Conservation (phyloP, 192 early-diverging fungal species). For the Coemansia sp. region DNA sequence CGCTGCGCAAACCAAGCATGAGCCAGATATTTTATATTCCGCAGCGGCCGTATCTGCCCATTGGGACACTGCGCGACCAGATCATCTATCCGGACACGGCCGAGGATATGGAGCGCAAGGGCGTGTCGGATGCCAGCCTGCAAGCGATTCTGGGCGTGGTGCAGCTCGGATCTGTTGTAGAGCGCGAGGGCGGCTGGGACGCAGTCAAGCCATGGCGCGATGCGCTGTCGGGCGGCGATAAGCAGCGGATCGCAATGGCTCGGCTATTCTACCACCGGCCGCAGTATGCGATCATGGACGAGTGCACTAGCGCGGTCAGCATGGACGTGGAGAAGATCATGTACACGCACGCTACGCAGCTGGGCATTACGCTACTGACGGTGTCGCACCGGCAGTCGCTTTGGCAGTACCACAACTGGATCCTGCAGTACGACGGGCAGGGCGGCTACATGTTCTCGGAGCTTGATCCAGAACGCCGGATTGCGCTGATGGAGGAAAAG, state of each 20-base stretch:
- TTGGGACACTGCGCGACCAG: constrained; percentile 94
- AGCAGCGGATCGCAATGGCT: constrained; percentile 94
- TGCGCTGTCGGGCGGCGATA: constrained; percentile 95
- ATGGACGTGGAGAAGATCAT: constrained; percentile 93
- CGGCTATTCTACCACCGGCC: constrained; percentile 96
- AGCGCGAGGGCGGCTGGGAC: constrained; percentile 89
- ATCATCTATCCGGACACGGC: constrained; percentile 93
- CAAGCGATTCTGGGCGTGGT: constrained; percentile 77
- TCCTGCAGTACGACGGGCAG: constrained; percentile 93
- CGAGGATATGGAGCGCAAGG: constrained; percentile 68
- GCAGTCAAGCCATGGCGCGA: constrained; percentile 84
- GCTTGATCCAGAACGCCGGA: constrained; percentile 79
- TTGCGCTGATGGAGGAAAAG: constrained; percentile 91
- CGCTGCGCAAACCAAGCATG: constrained; percentile 67
- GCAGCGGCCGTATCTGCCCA: constrained; percentile 93
- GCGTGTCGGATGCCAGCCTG: constrained; percentile 74
- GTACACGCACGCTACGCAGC: constrained; percentile 72
- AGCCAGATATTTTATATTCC: constrained; percentile 97
- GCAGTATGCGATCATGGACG: constrained; percentile 93
- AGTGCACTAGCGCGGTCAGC: constrained; percentile 88
- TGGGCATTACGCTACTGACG: constrained; percentile 89
- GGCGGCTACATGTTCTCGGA: constrained; percentile 93
- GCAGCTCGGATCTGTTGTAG: constrained; percentile 76
- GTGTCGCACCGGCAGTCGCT: constrained; percentile 92
- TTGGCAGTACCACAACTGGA: constrained; percentile 96